phyloP scores from a whole-genome alignment of 2,329 filamentous ascomycete genomes.

The Botrytis deweyae region DNA sequence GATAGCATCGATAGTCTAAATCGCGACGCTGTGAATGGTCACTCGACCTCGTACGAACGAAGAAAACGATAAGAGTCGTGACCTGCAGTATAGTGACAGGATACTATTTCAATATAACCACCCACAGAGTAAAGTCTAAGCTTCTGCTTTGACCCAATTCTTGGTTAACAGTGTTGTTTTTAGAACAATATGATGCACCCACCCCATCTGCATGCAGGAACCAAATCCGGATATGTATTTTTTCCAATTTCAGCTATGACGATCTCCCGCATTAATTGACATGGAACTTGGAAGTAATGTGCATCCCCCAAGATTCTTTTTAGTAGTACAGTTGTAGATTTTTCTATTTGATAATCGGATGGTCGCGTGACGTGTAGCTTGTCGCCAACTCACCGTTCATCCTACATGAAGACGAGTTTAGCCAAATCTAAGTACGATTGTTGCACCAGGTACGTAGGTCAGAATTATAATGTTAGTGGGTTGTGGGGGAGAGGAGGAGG shows the following conservation, averaged over 20 bases:
- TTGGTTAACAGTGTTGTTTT: not conserved
- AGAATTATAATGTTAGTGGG: not conserved
- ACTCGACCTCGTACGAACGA: not conserved
- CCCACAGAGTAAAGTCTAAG: not conserved
- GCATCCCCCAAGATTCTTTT: not conserved
- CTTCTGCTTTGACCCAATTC: not conserved
- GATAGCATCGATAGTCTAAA: not conserved
- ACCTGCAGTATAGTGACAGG: not conserved
- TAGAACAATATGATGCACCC: not conserved
- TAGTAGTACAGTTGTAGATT: not conserved
- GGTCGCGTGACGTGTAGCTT: not conserved
- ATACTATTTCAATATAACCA: not conserved
- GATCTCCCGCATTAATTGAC: conserved; percentile 9
- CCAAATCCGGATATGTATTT: not conserved
- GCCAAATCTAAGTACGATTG: not conserved
- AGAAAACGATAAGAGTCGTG: not conserved
- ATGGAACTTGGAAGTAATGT: not conserved
- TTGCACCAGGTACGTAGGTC: not conserved
- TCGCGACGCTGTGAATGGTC: not conserved
- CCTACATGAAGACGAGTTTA: not conserved
- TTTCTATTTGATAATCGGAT: not conserved
- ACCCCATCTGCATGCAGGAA: not conserved
- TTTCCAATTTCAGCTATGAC: conserved; percentile 9
- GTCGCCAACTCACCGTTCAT: not conserved
- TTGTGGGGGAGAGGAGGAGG: not conserved